phyloP scores from a whole-genome alignment of 2,329 filamentous ascomycete species.

The Exophiala sideris region DNA sequence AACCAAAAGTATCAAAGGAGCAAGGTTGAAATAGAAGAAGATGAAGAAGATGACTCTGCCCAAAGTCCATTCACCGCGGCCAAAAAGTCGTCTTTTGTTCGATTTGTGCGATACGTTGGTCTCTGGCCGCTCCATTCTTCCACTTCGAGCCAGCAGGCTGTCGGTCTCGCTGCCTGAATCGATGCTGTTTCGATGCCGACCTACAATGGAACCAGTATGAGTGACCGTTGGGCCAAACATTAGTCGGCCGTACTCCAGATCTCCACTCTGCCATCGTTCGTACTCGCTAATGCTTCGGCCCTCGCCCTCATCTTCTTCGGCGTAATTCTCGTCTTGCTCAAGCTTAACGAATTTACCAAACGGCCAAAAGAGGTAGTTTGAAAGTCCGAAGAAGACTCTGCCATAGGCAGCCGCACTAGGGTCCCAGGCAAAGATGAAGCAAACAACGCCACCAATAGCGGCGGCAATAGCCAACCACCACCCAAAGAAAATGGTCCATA shows the following conservation, averaged over 20 bases:
- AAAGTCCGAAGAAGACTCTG: constrained; percentile 75
- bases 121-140: constrained; percentile 49
- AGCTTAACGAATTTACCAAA: constrained; percentile 95
- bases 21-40: constrained; percentile 91
- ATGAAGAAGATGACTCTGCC: constrained; percentile 93
- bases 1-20: constrained; percentile 78
- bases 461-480: constrained; percentile 90
- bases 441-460: constrained; percentile 69
- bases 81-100: constrained; percentile 80
- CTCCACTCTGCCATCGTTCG: constrained; percentile 97
- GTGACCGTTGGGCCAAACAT: constrained; percentile 84
- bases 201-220: constrained; percentile 67
- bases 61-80: constrained; percentile 91
- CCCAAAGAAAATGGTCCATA: constrained; percentile 89
- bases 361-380: constrained; percentile 86
- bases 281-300: constrained; percentile 97
- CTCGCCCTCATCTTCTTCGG: constrained; percentile 91
- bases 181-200: constrained; percentile 80
- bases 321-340: constrained; percentile 88
- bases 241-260: constrained; percentile 88
- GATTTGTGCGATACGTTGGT: constrained; percentile 41
- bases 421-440: constrained; percentile 73
- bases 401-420: constrained; percentile 84
- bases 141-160: constrained; percentile 71
- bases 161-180: constrained; percentile 88